Evolutionary conservation across 129 eudicot species (phyloP), one percentile per base, ranked within the genome.

Genomic region (Pittosporum tobira): DNA sequence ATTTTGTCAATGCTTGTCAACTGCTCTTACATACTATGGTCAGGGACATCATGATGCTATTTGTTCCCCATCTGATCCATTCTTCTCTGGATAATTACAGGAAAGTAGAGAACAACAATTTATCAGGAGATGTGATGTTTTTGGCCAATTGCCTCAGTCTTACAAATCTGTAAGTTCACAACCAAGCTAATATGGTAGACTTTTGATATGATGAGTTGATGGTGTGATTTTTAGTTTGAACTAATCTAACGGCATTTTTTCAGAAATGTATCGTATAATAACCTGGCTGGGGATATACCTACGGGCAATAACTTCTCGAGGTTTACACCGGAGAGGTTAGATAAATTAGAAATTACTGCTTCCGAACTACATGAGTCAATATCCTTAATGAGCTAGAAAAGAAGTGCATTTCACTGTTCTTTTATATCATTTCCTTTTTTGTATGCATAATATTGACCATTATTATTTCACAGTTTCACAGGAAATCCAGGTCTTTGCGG

Each of bases 181-280:
- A 3, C 52, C 9, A 46, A 37, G 1, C 14, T 30, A 10, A 24
- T 16, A 29, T 31, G 38, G 42, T 64, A 30, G 28, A n/a, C 9
- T 20, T 6, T 60, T 23, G 7, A 24, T 48, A 27, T 26, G 30
- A 22, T 2, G 30, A 55, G 45, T 37, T 3, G 25, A 4, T 31
- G 34, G 4, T 34, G 51, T 48, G 51, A 16, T 45, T 20, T 3
- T 50, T 46, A 24, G 44, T 1, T 47, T 11, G 42, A 22, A 43
- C 57, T 68, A 47, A 68, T 44, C 14, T 9, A 27, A 34, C 26
- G 10, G 26, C 22, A 2, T 61, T 28, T 57, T 31, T 63, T 71
- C 85, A 93, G 99, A 46, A 93, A 93, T 24, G 94, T 93, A 6
- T 93, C 99, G 2, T 93, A 93, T 45, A 93, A 93, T 54, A 83